Conservation (phyloP, 2,329 filamentous ascomycete species). For the Fulvia fulva region DNA sequence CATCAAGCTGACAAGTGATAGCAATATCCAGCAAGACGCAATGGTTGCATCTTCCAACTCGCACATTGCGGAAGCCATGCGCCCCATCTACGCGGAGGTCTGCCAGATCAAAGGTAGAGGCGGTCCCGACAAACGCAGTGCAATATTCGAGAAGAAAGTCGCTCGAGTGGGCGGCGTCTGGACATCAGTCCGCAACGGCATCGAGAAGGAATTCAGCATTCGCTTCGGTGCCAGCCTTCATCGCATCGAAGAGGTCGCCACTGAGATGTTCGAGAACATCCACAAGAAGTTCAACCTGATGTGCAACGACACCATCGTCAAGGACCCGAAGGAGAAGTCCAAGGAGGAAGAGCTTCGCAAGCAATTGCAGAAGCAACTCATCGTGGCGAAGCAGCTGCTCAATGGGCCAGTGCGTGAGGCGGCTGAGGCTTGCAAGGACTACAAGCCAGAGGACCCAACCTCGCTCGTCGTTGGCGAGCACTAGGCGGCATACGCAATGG, state of each 20-base stretch:
- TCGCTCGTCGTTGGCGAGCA: too few species aligned
- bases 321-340: constrained; percentile 2
- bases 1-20: neutral
- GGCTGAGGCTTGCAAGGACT: too few species aligned
- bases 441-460: too few species aligned
- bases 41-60: neutral
- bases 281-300: constrained; percentile 12
- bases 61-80: constrained; percentile 16
- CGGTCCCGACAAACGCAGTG: neutral
- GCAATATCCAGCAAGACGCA: neutral
- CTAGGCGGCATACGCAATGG: too few species aligned
- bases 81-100: constrained; percentile 14
- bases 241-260: neutral
- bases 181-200: constrained; percentile 1
- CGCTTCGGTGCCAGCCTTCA: neutral
- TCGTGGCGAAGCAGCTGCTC: constrained; percentile 3
- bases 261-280: constrained; percentile 8
- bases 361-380: constrained; percentile 7
- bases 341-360: constrained; percentile 10
- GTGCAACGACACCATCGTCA: constrained; percentile 9
- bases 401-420: too few species aligned
- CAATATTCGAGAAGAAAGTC: constrained; percentile 7
- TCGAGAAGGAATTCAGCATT: neutral
- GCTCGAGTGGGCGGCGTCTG: constrained; percentile 8
- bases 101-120: constrained; percentile 11